Base-by-base conservation (phyloP, 108 stramenopile genomes). In the Chaetoceros tenuissimus region DNA sequence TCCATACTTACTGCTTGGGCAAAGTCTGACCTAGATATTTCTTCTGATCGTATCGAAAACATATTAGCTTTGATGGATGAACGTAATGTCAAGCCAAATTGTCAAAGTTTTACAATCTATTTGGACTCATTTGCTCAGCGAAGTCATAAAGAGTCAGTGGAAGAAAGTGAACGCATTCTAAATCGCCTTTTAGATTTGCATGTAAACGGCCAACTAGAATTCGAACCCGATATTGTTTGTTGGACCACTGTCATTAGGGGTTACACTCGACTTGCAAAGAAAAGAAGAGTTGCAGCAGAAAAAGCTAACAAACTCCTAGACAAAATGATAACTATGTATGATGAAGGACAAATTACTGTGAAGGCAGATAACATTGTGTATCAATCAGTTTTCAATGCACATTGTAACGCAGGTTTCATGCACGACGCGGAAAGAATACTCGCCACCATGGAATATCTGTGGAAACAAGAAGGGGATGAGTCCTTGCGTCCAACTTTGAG, bases 1-100 rank as follows among this genome's bases (percentile, higher is more conserved):
- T 29, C 28, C 18, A 60, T 66, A 0, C 40, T 73, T 17, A 62
- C 56, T 17, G 60, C 72, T 19, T 55, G 55, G 55, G 55, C 72
- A 3, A 73, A 73, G 28, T 62, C 62, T 54, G 75, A 74, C 8
- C 51, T 75, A 1, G 74, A 78, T 29, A 66, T 77, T 34, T 81
- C 81, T 16, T 79, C 85, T 16, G 69, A 75, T 24, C 67, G 77
- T 54, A 78, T 80, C 3, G 62, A 85, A 31, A 71, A 79, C 31
- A 57, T 85, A 29, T 68, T 82, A 46, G 50, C 54, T 3, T 65
- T 74, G 26, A 72, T 85, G 69, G 68, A 80, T 55, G 73, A 73
- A 48, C 59, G 44, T 43, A 30, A 48, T 8, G 50, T 73, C 34
- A 56, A 43, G 25, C 76, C 76, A 23, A 72, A 62, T 50, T 48